Evolutionary conservation across 345 rosid species (phyloP), one percentile per base, ranked within the genome.

Genomic region (Hibiscus mutabilis): DNA sequence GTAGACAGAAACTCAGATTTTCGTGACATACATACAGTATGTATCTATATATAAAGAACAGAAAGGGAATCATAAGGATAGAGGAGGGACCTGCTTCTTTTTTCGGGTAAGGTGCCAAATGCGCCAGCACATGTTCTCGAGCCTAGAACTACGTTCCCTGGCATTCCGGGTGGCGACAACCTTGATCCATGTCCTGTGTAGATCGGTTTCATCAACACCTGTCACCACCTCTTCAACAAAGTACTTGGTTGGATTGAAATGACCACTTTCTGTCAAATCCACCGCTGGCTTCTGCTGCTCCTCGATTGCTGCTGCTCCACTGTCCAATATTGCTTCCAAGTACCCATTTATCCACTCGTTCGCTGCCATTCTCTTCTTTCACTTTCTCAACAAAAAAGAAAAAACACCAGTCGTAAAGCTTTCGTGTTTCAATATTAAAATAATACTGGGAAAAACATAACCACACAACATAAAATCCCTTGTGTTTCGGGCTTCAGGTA

Each of bases 41-140:
- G 1, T 21, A 7, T 16, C 7, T 3, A 15, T 10, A 21, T 8
- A 24, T 2, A 35, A 35, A 35, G 40, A 35, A 35, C 7, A 35
- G 40, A 35, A 6, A 6, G 40, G 8, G 37, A 33, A 49, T 16
- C 2, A 1, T n/a, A 6, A 18, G 5, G 6, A 29, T 42, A 75
- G n/a, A 53, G 9, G 69, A 60, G 33, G 37, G 6, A 93, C 97
- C 98, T 94, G 96, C 76, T 94, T 94, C 88, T 94, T 90, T 86
- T 91, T 91, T 80, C 97, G 97, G 51, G 98, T 84, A 77, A 94
- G 97, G 57, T 94, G 97, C 98, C 98, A 94, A 40, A 94, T 94
- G 62, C 98, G 90, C 98, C 97, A 94, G 68, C 98, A 94, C 98
- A 94, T 94, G 76, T 94, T 94, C 91, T 94, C 98, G 53, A 94